Base-by-base conservation (phyloP, 129 eudicot genomes). In the Helianthus annuus region DNA sequence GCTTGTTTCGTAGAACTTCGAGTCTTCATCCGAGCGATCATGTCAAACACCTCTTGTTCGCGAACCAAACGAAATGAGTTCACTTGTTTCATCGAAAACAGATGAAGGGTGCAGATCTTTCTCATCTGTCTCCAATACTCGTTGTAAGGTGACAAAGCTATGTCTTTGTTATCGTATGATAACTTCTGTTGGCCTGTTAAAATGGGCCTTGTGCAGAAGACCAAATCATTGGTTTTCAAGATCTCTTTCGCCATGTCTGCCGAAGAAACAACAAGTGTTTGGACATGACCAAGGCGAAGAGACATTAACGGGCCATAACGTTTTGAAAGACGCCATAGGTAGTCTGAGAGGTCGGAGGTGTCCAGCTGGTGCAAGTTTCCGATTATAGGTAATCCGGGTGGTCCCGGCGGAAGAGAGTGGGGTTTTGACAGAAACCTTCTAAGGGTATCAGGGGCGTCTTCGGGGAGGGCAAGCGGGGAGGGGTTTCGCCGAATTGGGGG, bases 271-370 rank as follows among this genome's bases (percentile, higher is more conserved):
- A 83, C 82, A 10, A 83, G 51, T 15, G 77, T 64, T 58, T 76
- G 67, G 7, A 52, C 32, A 49, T 5, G 7, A 32, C 83, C 87
- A 13, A 83, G 81, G 27, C 72, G 71, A 8, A 83, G 29, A 2
- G 78, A 69, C 75, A 83, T 78, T 27, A 83, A 63, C 12, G 87
- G 87, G 4, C 87, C 87, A 14, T 83, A 83, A 11, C 8, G 46
- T 66, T 78, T 74, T 4, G 83, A 79, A 32, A 83, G 83, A 6
- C 60, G 73, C 60, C 75, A 65, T 54, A 83, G 60, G 44, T 64
- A 17, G 72, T 45, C 53, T 1, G 75, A 57, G 14, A 66, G 83
- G 64, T 64, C 12, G n/a, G 81, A 58, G 22, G 52, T 10, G 2
- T 78, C 67, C 4, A 79, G 67, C 24, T 71, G 77, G 66, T 71